Evolutionary conservation across 257 asterid genomes (phyloP).

Genomic region (Phtheirospermum japonicum): DNA sequence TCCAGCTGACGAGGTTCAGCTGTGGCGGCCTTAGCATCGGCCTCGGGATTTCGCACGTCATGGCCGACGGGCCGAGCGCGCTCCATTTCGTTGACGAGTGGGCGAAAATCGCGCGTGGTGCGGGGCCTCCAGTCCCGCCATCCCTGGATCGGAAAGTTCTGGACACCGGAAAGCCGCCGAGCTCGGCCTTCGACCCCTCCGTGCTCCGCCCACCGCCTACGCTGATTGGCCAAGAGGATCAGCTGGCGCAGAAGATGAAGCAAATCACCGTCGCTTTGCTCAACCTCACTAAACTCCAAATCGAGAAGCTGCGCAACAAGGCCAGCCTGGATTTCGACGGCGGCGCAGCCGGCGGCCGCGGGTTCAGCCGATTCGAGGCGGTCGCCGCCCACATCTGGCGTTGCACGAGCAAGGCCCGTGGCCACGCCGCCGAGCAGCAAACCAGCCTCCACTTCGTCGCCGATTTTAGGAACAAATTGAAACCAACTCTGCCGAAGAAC

Average conservation of each 20-base stretch:
- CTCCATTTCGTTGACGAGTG: constrained; percentile 46
- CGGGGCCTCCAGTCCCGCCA: constrained; percentile 31
- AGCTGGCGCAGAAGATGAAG: constrained; percentile 40
- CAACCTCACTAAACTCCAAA: constrained; percentile 31
- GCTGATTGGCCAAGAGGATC: constrained; percentile 38
- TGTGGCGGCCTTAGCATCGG: constrained; percentile 49
- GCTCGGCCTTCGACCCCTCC: constrained; percentile 35
- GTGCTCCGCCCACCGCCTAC: constrained; percentile 57
- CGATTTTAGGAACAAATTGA: constrained; percentile 59
- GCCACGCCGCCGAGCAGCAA: constrained; percentile 51
- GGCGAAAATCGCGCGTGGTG: constrained; percentile 39
- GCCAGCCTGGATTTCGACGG: constrained; percentile 33
- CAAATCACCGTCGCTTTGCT: constrained; percentile 41
- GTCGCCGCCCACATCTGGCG: constrained; percentile 90
- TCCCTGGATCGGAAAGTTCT: constrained; percentile 35
- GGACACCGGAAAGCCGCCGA: constrained; percentile 18
- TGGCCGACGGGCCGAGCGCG: constrained; percentile 51
- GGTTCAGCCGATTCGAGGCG: constrained; percentile 63
- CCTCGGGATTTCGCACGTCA: constrained; percentile 40
- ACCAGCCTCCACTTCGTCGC: constrained; percentile 62
- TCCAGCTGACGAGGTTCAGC: constrained; percentile 38
- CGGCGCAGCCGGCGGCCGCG: constrained; percentile 28
- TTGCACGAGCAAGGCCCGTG: constrained; percentile 66
- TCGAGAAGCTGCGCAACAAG: constrained; percentile 46
- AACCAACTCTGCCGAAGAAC: constrained; percentile 56